Base-by-base conservation (phyloP, 139 green algal species). In the Chlamydomonas schloesseri region DNA sequence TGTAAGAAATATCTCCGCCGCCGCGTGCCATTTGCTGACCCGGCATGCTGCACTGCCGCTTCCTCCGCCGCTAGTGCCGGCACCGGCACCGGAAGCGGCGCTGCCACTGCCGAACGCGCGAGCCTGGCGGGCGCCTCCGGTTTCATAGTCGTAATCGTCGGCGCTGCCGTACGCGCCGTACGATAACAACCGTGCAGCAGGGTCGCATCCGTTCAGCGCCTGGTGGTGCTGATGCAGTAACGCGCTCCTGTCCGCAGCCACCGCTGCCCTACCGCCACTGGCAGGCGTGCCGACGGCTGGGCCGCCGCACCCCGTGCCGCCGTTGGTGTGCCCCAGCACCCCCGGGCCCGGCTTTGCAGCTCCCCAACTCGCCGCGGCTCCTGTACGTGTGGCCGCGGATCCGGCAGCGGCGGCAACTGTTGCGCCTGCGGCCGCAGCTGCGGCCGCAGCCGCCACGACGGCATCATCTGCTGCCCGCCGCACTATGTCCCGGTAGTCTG, bases 1-100 rank as follows among this genome's bases (percentile, higher is more conserved):
- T 9, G 29, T 14, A 46, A 84, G 77, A 17, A 84, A 84, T n/a
- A 46, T 64, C 29, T 84, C 77, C 1, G 42, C 62, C 33, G 77
- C 77, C 11, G 24, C 14, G 28, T 84, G 77, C 77, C 77, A 84
- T 0, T n/a, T 29, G 77, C 77, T 84, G n/a, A 6, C 13, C 50
- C 58, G 6, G 55, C 18, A 2, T 24, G 55, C 2, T 11, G 55
- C 33, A 0, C 34, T 17, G 20, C 34, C 34, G 36, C 57, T 24
- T 55, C 74, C 55, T 3, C n/a, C 18, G 33, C 55, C 24, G 18
- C 50, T 33, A 21, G 33, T 13, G 14, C n/a, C n/a, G n/a, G n/a
- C 65, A 5, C 11, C 6, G 4, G 20, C 1, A 21, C 31, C n/a
- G 24, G 65, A 10, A 53, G 3, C 74, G 13, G 50, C 13, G 23